These are phyloP conservation scores for Mrakia hoshinonis DNA, from an alignment of 768 basidiomycete species.

Conservation along the genomic window DNA sequence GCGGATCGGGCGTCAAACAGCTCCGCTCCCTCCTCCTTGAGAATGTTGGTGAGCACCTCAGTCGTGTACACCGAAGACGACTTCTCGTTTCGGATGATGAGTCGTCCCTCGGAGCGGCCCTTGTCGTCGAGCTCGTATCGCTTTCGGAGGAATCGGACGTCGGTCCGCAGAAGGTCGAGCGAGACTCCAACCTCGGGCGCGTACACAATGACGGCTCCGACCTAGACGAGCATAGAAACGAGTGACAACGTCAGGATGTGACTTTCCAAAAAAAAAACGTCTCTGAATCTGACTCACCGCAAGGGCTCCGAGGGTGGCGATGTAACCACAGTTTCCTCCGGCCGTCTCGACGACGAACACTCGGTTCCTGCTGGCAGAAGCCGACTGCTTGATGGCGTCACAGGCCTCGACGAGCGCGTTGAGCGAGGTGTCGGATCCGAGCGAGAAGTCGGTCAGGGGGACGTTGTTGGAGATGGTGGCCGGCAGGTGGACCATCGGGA, in stretches of 20 bases:
- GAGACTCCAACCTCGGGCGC: conserved; percentile 85
- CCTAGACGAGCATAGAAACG: conserved; percentile 46
- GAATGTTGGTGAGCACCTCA: conserved; percentile 81
- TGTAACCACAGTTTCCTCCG: conserved; percentile 91
- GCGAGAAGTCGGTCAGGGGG: conserved; percentile 87
- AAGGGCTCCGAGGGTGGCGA: conserved; percentile 88
- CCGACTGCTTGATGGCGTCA: conserved; percentile 97
- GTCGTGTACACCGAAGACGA: conserved; percentile 85
- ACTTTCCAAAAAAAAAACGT: no score
- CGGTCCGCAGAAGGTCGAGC: conserved; percentile 67
- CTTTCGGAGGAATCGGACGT: conserved; percentile 79
- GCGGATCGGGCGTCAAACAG: conserved; percentile 92
- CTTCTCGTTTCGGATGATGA: conserved; percentile 82
- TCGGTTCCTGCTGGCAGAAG: conserved; percentile 85
- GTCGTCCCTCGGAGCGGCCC: conserved; percentile 84
- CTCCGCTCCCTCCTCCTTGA: conserved; percentile 84
- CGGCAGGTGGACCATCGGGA: conserved; percentile 91
- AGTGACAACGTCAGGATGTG: no score
- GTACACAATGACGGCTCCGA: conserved; percentile 86
- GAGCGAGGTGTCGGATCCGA: conserved; percentile 94
- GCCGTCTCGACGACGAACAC: conserved; percentile 98
- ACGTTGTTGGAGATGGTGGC: conserved; percentile 98
- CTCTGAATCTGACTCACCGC: no score
- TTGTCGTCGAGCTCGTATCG: conserved; percentile 76
- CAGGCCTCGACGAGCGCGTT: conserved; percentile 96